These are phyloP conservation scores for Trichophyton benhamiae DNA, from an alignment of 2,329 filamentous ascomycete genomes.

Conservation along the genomic window DNA sequence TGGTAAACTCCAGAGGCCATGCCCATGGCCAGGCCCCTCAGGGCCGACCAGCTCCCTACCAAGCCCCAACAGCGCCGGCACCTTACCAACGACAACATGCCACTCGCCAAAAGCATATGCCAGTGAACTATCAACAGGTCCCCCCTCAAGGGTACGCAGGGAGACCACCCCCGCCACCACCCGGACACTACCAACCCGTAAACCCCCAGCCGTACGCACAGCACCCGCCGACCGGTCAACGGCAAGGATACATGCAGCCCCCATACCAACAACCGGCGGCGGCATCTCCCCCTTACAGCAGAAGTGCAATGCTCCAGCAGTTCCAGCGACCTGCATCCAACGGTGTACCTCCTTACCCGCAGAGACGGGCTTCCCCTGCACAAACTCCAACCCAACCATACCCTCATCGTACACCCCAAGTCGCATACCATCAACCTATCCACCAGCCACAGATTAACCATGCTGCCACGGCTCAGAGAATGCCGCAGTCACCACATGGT, in stretches of 20 bases:
- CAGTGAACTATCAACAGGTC: conserved; percentile 18
- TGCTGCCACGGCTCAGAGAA: conserved; percentile 25
- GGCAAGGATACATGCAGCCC: conserved; percentile 24
- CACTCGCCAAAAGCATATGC: conserved; percentile 19
- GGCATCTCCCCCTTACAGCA: conserved; percentile 21
- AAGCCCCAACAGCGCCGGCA: conserved; percentile 20
- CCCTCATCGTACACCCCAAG: conserved; percentile 16
- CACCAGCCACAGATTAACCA: conserved; percentile 20
- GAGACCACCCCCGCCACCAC: conserved; percentile 23
- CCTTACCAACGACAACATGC: conserved; percentile 21
- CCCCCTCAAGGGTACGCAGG: conserved; percentile 22
- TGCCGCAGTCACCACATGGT: conserved; percentile 7
- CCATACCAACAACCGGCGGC: conserved; percentile 23
- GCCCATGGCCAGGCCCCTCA: conserved; percentile 23
- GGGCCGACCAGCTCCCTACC: conserved; percentile 20
- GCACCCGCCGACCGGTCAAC: conserved; percentile 26
- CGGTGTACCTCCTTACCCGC: conserved; percentile 23
- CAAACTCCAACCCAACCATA: conserved; percentile 17
- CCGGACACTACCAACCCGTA: conserved; percentile 24
- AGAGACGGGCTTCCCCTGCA: conserved; percentile 20
- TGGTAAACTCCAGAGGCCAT: conserved; percentile 22
- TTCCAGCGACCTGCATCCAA: conserved; percentile 31
- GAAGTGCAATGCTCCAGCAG: conserved; percentile 26
- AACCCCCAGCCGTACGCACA: conserved; percentile 20
- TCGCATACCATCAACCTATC: conserved; percentile 17